Evolutionary conservation across 805 yeast genomes (phyloP), one percentile per base, ranked within the genome.

Genomic region (Yarrowia sp.): DNA sequence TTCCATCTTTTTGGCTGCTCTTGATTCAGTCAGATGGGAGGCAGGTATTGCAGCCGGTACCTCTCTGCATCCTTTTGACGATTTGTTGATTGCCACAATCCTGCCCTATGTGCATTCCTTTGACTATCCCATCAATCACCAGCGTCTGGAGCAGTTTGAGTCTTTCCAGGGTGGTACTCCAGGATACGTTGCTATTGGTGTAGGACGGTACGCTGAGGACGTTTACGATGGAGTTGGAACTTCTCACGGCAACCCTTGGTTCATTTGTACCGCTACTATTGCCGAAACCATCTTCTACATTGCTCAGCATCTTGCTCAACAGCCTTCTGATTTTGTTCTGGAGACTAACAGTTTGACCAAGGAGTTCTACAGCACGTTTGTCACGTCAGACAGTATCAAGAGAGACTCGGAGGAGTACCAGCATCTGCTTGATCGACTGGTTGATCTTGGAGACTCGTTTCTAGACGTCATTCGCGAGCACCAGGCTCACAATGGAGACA

Each of bases 181-280:
- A 5, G 68, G 56, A 14, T 52, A 67, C 8, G 36, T 70, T 5
- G 65, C 66, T 36, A 43, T 53, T 19, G 68, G 64, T 17, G 77
- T 93, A 66, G 98, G 98, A 2, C 83, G 98, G 74, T 93, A 93
- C 74, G 97, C 98, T 0, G 98, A 93, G 74, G 98, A 93, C 77
- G 76, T 88, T 10, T 93, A 93, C 76, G 88, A 93, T 76, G 97
- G 97, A 0, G 79, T 81, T 69, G 87, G 86, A 0, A 80, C 84
- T 0, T 81, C 88, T 39, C 91, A 88, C 72, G 98, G 97, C 2
- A 92, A 93, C 74, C 98, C 98, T 7, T 93, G 98, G 98, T 92
- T 92, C 74, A 84, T 93, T 68, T 75, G 79, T 43, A 79, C 81
- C 1, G 73, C 79, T 3, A 69, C 78, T 15, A 75, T 78, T 10